Evolutionary conservation across 306 rosid species (phyloP).

Genomic region (Mimosa pudica): DNA sequence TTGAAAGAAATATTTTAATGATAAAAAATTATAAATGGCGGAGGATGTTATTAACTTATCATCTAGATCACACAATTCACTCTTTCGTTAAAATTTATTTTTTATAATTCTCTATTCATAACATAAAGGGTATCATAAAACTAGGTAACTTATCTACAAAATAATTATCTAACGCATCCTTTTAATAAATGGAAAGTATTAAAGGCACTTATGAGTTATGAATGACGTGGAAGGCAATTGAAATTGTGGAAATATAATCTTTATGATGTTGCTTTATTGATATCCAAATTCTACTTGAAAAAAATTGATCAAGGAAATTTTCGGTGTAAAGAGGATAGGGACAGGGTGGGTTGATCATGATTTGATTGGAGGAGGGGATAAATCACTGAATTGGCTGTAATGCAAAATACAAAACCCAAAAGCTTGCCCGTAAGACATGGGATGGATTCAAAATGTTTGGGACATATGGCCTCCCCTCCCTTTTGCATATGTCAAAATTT

Average conservation of each 20-base stretch:
- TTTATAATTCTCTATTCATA: too few relatives aligned
- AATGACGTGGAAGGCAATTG: not conserved
- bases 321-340: not conserved
- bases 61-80: too few relatives aligned
- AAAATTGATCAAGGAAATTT: not conserved
- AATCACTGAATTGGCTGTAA: constrained; percentile 8
- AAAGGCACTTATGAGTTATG: not conserved
- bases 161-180: too few relatives aligned
- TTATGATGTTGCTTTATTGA: too few relatives aligned
- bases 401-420: constrained; percentile 12
- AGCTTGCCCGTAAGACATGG: constrained; percentile 7
- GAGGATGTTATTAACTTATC: too few relatives aligned
- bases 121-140: too few relatives aligned
- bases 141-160: too few relatives aligned
- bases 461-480: constrained; percentile 6
- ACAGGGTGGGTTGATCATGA: not conserved
- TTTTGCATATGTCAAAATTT: constrained; percentile 39
- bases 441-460: constrained; percentile 34
- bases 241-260: too few relatives aligned
- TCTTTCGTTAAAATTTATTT: too few relatives aligned
- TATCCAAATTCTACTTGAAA: too few relatives aligned
- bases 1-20: not conserved
- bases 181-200: too few relatives aligned
- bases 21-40: not conserved
- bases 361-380: not conserved